Base-by-base conservation (phyloP, 306 rosid genomes). In the Mimosa bimucronata region DNA sequence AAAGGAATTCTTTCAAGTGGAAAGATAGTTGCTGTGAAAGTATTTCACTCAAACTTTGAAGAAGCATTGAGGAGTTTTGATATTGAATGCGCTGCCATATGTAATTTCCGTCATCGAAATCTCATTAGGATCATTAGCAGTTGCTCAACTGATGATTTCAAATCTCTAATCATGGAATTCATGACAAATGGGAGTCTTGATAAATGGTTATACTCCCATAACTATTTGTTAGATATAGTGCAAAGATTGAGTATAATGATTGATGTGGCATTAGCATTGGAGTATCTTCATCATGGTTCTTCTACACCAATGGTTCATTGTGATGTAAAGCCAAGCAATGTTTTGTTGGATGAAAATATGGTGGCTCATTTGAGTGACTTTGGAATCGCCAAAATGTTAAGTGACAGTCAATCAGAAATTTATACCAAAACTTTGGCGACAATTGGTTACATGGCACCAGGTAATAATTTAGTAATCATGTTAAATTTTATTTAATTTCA, bases 131-230 rank as follows among this genome's bases (percentile, higher is more conserved):
- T 68, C 52, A 68, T 68, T 1, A 55, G 9, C 2, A 21, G 52
- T 5, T 68, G 31, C 16, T 68, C 73, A 4, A 68, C 38, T 41
- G 52, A 5, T 41, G 31, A 68, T 68, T 68, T 68, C 38, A 68
- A 40, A 41, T 40, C 50, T 38, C 4, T 68, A 0, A 68, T 68
- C 9, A 68, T 68, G 73, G 73, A 68, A 11, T 40, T 68, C 25
- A 68, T 68, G 73, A 2, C 73, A 68, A 68, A 40, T 68, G 73
- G 52, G 5, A 68, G 73, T 41, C 73, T 68, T 38, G 52, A 68
- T 5, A 40, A 3, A 68, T 68, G 52, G 52, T 68, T 68, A 19
- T 68, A 68, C 15, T 68, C 73, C 0, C 31, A 68, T 12, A 41
- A 68, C 19, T 40, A 68, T 40, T 40, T 29, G 0, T 68, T 68